Percentiles rank a stretch among this genome's conserved stretches.
Evolutionary conservation across 768 basidiomycete genomes (phyloP).

Genomic region (Saitozyma podzolica): DNA sequence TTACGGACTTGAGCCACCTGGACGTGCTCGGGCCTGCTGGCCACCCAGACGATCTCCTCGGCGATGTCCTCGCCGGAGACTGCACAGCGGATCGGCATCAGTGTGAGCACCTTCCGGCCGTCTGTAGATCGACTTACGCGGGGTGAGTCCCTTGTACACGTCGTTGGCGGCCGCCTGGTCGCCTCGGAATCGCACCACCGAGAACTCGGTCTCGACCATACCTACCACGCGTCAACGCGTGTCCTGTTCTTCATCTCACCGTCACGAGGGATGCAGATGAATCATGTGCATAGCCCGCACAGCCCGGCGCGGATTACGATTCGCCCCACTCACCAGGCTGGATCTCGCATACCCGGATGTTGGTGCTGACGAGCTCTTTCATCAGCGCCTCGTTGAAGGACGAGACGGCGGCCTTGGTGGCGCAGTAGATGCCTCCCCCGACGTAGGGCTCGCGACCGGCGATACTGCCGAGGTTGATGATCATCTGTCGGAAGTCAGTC

Average conservation of each 20-base stretch:
- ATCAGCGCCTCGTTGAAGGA: conserved; percentile 81
- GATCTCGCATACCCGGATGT: conserved; percentile 90
- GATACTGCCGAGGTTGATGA: conserved; percentile 94
- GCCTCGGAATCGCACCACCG: conserved; percentile 82
- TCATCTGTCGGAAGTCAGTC: conserved; percentile 55
- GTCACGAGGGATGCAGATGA: background rate
- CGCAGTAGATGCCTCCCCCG: conserved; percentile 83
- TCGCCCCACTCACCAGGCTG: conserved; percentile 69
- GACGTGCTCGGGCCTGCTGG: conserved; percentile 85
- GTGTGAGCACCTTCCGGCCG: background rate
- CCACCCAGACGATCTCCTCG: conserved; percentile 97
- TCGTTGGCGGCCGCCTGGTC: conserved; percentile 77
- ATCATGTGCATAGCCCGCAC: no score
- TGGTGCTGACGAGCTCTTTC: conserved; percentile 86
- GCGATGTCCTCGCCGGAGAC: conserved; percentile 85
- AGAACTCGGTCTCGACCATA: conserved; percentile 86
- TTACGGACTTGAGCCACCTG: conserved; percentile 61
- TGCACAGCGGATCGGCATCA: conserved; percentile 44
- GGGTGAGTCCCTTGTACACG: conserved; percentile 85
- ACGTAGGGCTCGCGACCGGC: conserved; percentile 85
- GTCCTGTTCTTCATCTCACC: background rate
- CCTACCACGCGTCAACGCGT: conserved; percentile 40
- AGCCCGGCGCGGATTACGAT: no score
- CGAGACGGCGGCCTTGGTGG: conserved; percentile 68
- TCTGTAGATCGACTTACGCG: conserved; percentile 61